A percentile compares a stretch with the other conserved stretches of the same genome.
These are phyloP conservation scores for Ilex paraguariensis DNA, from an alignment of 305 asterid species.

Conservation along the genomic window DNA sequence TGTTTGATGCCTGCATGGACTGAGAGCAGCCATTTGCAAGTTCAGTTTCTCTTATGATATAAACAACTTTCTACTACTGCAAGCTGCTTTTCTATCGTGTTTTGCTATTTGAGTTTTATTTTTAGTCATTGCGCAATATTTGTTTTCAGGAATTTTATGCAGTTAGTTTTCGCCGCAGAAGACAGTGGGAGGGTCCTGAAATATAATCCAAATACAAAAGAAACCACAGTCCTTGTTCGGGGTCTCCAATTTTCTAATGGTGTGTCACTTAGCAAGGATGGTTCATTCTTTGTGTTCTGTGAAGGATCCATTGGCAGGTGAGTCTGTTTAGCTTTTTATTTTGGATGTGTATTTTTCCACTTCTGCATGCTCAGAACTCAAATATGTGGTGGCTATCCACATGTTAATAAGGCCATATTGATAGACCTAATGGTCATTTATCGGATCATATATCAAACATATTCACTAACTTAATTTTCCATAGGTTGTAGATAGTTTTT, in stretches of 20 bases:
- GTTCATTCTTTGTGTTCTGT: slow-evolving; percentile 68
- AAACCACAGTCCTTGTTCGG: slow-evolving; percentile 65
- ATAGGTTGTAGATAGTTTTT: no score
- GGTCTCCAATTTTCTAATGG: slow-evolving; percentile 86
- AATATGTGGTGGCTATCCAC: no score
- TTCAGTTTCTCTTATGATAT: no score
- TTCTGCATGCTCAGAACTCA: no score
- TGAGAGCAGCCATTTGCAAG: no score
- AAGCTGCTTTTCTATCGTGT: neutral
- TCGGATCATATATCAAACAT: no score
- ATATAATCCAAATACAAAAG: slow-evolving; percentile 55
- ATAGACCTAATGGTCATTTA: no score
- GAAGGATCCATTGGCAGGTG: slow-evolving; percentile 80
- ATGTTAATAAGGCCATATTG: no score
- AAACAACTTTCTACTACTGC: no score
- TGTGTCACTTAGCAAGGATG: slow-evolving; percentile 78
- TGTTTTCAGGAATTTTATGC: slow-evolving; percentile 70
- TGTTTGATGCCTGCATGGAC: no score
- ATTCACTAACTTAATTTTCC: no score
- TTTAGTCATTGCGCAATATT: neutral
- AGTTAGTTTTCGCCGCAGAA: slow-evolving; percentile 66
- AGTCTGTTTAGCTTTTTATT: slow-evolving; percentile 5
- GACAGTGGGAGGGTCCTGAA: slow-evolving; percentile 81
- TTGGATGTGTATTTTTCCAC: neutral
- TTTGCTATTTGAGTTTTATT: neutral